Evolutionary conservation across 2,329 filamentous ascomycete species (phyloP).

Genomic region (Cercospora zeae-maydis): DNA sequence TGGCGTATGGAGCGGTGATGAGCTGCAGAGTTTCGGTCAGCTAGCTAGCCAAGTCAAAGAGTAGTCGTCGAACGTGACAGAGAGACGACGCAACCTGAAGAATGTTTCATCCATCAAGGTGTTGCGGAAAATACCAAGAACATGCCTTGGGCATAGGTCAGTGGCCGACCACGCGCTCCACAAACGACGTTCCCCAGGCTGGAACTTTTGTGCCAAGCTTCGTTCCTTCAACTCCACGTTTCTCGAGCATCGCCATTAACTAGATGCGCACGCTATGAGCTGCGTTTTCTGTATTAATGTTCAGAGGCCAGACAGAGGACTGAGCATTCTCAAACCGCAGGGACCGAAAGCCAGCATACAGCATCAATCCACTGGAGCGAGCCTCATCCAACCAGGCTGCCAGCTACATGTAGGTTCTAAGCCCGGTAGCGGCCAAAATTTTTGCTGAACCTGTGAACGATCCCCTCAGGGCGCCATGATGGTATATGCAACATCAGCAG

Average conservation of each 20-base stretch:
- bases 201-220: neutral
- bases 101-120: neutral
- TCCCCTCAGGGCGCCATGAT: no score
- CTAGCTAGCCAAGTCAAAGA: neutral
- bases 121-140: neutral
- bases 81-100: neutral
- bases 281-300: no score
- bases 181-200: neutral
- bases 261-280: no score
- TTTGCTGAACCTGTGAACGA: no score
- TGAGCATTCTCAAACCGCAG: neutral
- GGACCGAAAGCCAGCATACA: neutral
- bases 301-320: no score
- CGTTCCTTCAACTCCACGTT: neutral
- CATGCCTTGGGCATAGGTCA: neutral
- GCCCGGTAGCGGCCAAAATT: no score
- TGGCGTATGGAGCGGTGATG: constrained; percentile 11
- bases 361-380: neutral
- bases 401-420: no score
- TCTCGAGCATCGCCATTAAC: no score
- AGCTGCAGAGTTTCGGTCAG: neutral
- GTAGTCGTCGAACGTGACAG: neutral
- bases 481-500: no score
- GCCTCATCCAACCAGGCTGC: neutral
- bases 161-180: neutral